Evolutionary conservation across 805 yeast genomes (phyloP).

Genomic region (Kuraishia hungarica): DNA sequence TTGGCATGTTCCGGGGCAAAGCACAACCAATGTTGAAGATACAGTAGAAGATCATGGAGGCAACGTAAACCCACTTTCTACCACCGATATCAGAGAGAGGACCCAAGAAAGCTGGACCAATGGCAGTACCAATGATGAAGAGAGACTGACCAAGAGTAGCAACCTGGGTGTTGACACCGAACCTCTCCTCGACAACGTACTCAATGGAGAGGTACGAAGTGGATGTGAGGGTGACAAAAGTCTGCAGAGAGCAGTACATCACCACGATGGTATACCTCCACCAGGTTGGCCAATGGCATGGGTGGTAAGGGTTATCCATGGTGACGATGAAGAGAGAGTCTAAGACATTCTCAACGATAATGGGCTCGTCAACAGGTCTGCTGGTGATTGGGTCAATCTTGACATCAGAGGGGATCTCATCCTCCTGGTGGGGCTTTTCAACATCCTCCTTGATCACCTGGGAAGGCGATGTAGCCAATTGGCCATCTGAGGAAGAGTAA

Average conservation of each 20-base stretch:
- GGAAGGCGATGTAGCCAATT: not conserved
- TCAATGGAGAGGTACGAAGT: conserved; percentile 24
- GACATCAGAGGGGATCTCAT: not conserved
- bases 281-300: conserved; percentile 20
- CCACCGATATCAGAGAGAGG: conserved; percentile 28
- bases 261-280: conserved; percentile 16
- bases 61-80: conserved; percentile 27
- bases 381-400: not conserved
- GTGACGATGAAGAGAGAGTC: conserved; percentile 19
- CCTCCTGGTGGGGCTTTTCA: not conserved
- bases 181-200: conserved; percentile 18
- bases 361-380: not conserved
- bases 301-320: conserved; percentile 22
- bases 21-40: conserved; percentile 26
- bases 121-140: conserved; percentile 26
- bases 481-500: not conserved
- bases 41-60: conserved; percentile 18
- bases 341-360: conserved; percentile 16
- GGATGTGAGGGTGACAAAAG: conserved; percentile 22
- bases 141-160: conserved; percentile 26
- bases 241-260: conserved; percentile 20
- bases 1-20: conserved; percentile 22
- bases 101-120: conserved; percentile 27
- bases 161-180: conserved; percentile 19
- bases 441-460: not conserved